These are phyloP conservation scores for Bothriochloa decipiens DNA, from an alignment of 176 grass and related monocot genomes.

Conservation along the genomic window DNA sequence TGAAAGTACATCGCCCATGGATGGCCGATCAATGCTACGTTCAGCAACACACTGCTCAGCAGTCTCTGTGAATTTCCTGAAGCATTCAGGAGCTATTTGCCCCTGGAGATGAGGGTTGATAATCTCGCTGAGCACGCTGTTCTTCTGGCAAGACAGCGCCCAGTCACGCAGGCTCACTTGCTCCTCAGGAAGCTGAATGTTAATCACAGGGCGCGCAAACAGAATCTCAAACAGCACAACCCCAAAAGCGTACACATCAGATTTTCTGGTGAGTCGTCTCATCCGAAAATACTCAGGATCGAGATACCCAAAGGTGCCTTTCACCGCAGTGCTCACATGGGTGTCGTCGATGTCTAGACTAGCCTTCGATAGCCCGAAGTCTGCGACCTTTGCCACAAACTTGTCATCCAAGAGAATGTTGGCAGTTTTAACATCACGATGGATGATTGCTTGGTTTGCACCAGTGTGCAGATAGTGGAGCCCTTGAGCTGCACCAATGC, in stretches of 20 bases:
- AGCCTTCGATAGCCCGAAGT: constrained; percentile 43
- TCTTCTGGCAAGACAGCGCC: constrained; percentile 32
- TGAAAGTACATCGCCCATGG: constrained; percentile 43
- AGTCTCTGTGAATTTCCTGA: constrained; percentile 43
- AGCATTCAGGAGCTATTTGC: constrained; percentile 7
- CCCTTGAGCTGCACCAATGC: constrained; percentile 32
- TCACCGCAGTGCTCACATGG: constrained; percentile 42
- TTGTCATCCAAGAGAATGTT: constrained; percentile 39
- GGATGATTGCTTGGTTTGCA: not conserved
- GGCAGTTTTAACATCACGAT: constrained; percentile 24
- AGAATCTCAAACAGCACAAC: constrained; percentile 47
- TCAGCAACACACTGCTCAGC: constrained; percentile 44
- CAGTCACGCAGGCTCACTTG: constrained; percentile 45
- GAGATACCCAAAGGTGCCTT: constrained; percentile 50
- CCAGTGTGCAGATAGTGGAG: constrained; percentile 28
- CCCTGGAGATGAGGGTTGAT: constrained; percentile 36
- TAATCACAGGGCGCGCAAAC: constrained; percentile 28
- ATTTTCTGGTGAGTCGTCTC: constrained; percentile 41
- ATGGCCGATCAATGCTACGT: constrained; percentile 24
- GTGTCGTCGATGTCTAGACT: constrained; percentile 10
- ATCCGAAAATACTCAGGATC: constrained; percentile 51
- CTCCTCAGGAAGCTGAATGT: constrained; percentile 10
- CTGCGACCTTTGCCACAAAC: constrained; percentile 29
- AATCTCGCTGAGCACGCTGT: not conserved
- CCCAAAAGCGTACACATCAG: constrained; percentile 50